Percentiles rank a stretch among this genome's conserved stretches.
Evolutionary conservation across 805 yeast genomes (phyloP).

Genomic region (Candida pini): DNA sequence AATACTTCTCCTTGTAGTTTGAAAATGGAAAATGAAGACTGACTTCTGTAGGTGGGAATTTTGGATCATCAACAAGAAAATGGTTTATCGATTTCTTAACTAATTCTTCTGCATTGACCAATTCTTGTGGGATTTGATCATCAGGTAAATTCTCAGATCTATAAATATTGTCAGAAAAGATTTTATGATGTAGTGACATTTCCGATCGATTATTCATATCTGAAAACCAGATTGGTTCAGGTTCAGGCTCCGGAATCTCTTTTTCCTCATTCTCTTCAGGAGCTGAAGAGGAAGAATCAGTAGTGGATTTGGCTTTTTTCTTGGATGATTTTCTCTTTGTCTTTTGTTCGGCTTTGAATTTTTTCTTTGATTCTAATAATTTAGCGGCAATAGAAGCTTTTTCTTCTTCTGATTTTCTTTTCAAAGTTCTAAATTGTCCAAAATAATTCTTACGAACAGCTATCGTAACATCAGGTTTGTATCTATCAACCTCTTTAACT

Average conservation of each 20-base stretch:
- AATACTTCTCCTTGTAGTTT: slow-evolving; percentile 43
- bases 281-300: neutral
- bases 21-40: slow-evolving; percentile 35
- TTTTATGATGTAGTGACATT: slow-evolving; percentile 10
- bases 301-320: too few relatives aligned
- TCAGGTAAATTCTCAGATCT: slow-evolving; percentile 14
- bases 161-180: slow-evolving; percentile 18
- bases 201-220: slow-evolving; percentile 13
- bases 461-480: slow-evolving; percentile 9
- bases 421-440: slow-evolving; percentile 7
- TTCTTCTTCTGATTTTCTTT: slow-evolving; percentile 5
- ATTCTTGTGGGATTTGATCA: slow-evolving; percentile 10
- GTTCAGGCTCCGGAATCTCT: slow-evolving; percentile 2
- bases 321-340: neutral
- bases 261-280: slow-evolving; percentile 1
- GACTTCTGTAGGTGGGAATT: slow-evolving; percentile 22
- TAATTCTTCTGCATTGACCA: slow-evolving; percentile 14
- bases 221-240: slow-evolving; percentile 19
- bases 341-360: neutral
- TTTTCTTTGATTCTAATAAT: slow-evolving; percentile 3
- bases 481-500: slow-evolving; percentile 15
- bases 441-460: slow-evolving; percentile 1
- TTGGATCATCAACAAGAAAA: slow-evolving; percentile 26
- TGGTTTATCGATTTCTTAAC: slow-evolving; percentile 15
- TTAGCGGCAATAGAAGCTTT: slow-evolving; percentile 2